Evolutionary conservation across 345 rosid species (phyloP).

Genomic region (Euphorbia lathyris): DNA sequence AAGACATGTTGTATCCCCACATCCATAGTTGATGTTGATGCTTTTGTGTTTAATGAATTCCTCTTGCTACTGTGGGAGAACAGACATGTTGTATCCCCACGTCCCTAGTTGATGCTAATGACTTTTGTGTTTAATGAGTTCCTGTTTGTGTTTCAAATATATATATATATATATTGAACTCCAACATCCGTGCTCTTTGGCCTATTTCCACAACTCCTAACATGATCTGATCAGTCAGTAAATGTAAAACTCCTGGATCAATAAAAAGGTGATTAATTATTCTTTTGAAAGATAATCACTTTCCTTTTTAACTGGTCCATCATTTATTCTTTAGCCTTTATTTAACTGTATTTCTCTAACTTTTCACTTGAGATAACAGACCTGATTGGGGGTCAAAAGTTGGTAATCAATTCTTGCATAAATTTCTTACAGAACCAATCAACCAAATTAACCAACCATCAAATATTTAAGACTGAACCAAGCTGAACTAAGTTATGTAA

Average conservation of each 20-base stretch:
- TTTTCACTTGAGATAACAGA: not conserved
- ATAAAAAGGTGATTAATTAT: not conserved
- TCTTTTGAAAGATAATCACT: not conserved
- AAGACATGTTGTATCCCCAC: no score
- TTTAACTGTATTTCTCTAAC: not conserved
- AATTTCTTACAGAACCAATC: not conserved
- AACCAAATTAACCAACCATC: not conserved
- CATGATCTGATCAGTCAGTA: not conserved
- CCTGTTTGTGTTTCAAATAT: no score
- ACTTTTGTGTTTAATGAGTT: no score
- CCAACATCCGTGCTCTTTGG: no score
- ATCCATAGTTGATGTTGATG: no score
- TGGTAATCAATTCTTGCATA: not conserved
- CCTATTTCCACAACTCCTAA: not conserved
- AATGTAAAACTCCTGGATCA: not conserved
- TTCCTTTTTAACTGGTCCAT: not conserved
- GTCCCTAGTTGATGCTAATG: no score
- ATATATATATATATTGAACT: no score
- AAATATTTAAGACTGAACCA: not conserved
- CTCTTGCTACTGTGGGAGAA: no score
- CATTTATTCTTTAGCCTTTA: not conserved
- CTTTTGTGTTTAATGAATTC: no score
- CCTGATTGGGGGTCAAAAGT: not conserved
- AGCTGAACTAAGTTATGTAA: not conserved
- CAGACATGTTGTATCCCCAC: no score